phyloP scores from a whole-genome alignment of 2,329 filamentous ascomycete genomes.

The Dactylonectria macrodidyma region DNA sequence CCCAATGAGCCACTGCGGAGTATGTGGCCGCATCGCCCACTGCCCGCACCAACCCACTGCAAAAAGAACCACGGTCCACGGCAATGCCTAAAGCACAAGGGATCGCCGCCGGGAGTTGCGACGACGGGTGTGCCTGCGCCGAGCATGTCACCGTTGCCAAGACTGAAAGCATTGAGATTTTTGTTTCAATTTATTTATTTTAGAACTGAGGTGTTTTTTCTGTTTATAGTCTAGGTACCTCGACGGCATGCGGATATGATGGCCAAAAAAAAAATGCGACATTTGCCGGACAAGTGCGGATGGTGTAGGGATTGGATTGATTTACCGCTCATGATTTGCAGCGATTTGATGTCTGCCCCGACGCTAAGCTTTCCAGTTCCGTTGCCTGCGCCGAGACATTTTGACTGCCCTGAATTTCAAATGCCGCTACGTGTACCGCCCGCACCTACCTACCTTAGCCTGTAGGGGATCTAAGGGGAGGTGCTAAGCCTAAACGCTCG shows the following conservation, averaged over 20 bases:
- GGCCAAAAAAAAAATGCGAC: too few species aligned
- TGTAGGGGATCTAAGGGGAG: neutral
- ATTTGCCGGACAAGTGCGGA: too few species aligned
- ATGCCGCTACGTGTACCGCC: slow-evolving; percentile 1
- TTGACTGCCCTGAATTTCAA: neutral
- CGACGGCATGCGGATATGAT: neutral
- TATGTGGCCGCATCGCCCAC: slow-evolving; percentile 15
- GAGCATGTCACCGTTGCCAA: slow-evolving; percentile 11
- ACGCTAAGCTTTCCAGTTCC: slow-evolving; percentile 4
- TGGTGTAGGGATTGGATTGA: neutral
- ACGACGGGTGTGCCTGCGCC: slow-evolving; percentile 18
- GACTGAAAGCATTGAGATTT: neutral
- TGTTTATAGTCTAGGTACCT: neutral
- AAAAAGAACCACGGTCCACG: neutral
- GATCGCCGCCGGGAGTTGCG: neutral
- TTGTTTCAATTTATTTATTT: too few species aligned
- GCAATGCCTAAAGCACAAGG: slow-evolving; percentile 15
- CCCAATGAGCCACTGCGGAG: slow-evolving; percentile 14
- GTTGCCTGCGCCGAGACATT: neutral
- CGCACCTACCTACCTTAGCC: neutral
- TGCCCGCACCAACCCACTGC: slow-evolving; percentile 7
- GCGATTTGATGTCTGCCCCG: neutral
- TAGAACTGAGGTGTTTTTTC: neutral
- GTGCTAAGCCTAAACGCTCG: slow-evolving; percentile 17
- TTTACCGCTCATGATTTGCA: neutral